A percentile compares a stretch with the other conserved stretches of the same genome.
Conservation (phyloP, 2,329 filamentous ascomycete genomes). For the Sclerotinia glacialis region DNA sequence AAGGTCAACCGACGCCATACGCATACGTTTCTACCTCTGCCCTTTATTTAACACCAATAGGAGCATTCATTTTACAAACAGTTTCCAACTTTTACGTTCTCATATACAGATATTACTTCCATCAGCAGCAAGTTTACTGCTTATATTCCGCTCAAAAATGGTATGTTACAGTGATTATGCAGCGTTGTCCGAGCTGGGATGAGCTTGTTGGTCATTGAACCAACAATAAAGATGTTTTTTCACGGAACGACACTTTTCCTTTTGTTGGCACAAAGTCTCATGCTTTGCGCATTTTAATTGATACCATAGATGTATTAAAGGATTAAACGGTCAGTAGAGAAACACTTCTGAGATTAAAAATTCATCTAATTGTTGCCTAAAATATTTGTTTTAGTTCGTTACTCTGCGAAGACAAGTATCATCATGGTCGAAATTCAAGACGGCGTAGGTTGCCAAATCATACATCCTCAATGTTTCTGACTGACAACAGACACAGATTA, state of each 20-base stretch:
- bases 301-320: background rate
- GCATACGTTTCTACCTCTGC: background rate
- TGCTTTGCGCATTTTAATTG: background rate
- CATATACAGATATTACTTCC: background rate
- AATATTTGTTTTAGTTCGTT: too few relatives aligned
- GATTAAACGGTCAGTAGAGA: too few relatives aligned
- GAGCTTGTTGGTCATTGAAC: background rate
- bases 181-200: background rate
- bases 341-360: too few relatives aligned
- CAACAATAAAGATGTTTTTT: background rate
- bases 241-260: background rate
- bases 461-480: background rate
- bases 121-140: background rate
- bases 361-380: rapidly evolving
- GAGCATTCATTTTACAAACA: background rate
- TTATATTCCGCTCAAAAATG: background rate
- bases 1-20: background rate
- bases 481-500: background rate
- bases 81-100: background rate
- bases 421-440: background rate
- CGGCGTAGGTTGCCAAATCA: background rate
- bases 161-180: background rate
- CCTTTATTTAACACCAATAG: background rate
- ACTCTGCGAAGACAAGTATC: background rate
- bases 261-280: background rate